Percentiles rank a stretch among this genome's conserved stretches.
Evolutionary conservation across 106 monocot species (phyloP).

Genomic region (Amphibolis antarctica): DNA sequence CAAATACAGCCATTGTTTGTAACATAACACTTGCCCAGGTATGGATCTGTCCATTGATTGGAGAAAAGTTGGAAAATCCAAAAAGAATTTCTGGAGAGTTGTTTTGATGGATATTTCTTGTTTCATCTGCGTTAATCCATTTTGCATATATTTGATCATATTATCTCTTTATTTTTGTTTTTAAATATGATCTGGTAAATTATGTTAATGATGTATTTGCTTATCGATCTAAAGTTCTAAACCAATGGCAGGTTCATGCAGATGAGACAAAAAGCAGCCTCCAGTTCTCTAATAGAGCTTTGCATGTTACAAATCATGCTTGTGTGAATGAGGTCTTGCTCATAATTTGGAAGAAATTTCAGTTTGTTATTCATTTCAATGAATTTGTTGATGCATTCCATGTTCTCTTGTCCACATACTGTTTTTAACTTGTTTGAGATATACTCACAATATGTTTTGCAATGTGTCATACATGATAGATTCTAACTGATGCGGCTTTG

Average conservation of each 20-base stretch:
- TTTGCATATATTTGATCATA: too few relatives aligned
- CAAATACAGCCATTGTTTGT: slow-evolving; percentile 94
- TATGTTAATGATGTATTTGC: too few relatives aligned
- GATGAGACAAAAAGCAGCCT: slow-evolving; percentile 98
- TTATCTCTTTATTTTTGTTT: too few relatives aligned
- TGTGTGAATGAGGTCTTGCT: slow-evolving; percentile 76
- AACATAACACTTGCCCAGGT: slow-evolving; percentile 95
- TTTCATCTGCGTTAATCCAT: too few relatives aligned
- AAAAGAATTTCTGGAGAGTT: too few relatives aligned
- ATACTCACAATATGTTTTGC: neutral
- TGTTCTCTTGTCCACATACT: neutral
- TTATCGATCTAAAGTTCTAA: too few relatives aligned
- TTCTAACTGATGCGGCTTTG: slow-evolving; percentile 92
- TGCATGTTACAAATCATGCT: slow-evolving; percentile 74
- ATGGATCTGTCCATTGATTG: neutral
- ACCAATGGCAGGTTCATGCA: slow-evolving; percentile 49
- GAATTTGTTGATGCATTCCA: neutral
- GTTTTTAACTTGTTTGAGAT: neutral
- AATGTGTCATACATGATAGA: slow-evolving; percentile 27
- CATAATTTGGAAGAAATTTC: neutral
- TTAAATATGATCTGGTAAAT: too few relatives aligned
- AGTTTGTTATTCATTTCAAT: too few relatives aligned
- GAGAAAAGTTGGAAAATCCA: neutral
- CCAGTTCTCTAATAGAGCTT: slow-evolving; percentile 88
- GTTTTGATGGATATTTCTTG: too few relatives aligned